Percentiles rank a stretch among this genome's conserved stretches.
Conservation (phyloP, 2,329 filamentous ascomycete species). For the Laburnicola sp. region DNA sequence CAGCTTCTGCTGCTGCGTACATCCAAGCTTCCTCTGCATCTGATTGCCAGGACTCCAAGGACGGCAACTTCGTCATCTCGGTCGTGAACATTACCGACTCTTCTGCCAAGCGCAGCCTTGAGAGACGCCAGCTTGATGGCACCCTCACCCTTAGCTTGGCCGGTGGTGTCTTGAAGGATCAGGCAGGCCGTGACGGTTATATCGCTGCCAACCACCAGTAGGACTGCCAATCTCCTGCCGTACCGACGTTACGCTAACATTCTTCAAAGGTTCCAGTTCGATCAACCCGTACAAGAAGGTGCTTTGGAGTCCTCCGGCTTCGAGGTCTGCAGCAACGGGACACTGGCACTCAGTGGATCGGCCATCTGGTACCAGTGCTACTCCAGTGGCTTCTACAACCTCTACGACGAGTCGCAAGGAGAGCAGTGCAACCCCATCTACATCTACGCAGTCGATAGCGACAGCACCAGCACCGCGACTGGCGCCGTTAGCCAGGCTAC, state of each 20-base stretch:
- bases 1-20: conserved; percentile 30
- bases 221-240: not conserved
- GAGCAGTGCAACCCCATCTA: conserved; percentile 62
- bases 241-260: conserved; percentile 9
- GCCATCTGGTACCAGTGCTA: conserved; percentile 75
- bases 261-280: conserved; percentile 46
- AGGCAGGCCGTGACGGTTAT: conserved; percentile 70
- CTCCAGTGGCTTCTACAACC: conserved; percentile 77
- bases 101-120: conserved; percentile 30
- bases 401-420: conserved; percentile 73
- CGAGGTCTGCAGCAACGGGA: conserved; percentile 68
- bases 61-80: conserved; percentile 63
- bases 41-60: conserved; percentile 54
- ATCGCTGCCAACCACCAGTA: conserved; percentile 76
- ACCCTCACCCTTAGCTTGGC: conserved; percentile 65
- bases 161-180: conserved; percentile 67
- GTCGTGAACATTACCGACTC: conserved; percentile 52
- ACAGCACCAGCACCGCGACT: conserved; percentile 1
- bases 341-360: conserved; percentile 67
- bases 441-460: conserved; percentile 19
- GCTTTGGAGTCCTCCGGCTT: conserved; percentile 74
- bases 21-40: conserved; percentile 47
- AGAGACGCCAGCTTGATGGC: conserved; percentile 34
- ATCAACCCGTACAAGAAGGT: conserved; percentile 60
- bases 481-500: conserved; percentile 11